Base-by-base conservation (phyloP, 257 asterid genomes). In the Capsicum baccatum region DNA sequence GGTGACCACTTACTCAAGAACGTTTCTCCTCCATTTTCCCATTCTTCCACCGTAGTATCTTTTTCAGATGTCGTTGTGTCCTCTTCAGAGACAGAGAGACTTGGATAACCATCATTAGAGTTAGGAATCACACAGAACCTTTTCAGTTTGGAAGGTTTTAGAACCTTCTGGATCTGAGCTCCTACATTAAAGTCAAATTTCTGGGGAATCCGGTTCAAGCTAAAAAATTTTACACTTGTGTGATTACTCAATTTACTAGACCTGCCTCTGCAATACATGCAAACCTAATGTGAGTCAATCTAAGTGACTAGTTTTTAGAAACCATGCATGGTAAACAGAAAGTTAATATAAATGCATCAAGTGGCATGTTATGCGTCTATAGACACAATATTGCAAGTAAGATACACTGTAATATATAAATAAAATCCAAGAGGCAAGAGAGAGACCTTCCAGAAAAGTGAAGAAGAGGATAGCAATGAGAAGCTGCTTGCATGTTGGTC, bases 1-100 rank as follows among this genome's bases (percentile, higher is more conserved):
- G 98, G 96, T 39, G 97, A 89, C 99, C 99, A 97, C 73, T 89
- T 91, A 79, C 87, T 89, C 79, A 93, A 88, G 83, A 93, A 85
- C 33, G 91, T 63, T 81, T 85, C 89, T 16, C 82, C 76, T 58
- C 91, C 94, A 5, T 87, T 64, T 79, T 82, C 76, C 70, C 67
- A 85, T 63, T 79, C 37, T 48, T 91, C 83, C 63, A 56, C 74
- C 82, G 89, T 88, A 39, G 81, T 64, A 85, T 88, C 91, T 57
- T 89, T 85, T 79, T n/a, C 52, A 67, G 85, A 64, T 26, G 85
- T 67, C 17, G 35, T 84, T 74, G 73, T 73, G 85, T 76, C 89
- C 76, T 86, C 91, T 88, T 91, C 92, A 50, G 95, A 67, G 9
- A 82, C 79, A 6, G 97, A 84, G 57, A 87, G 74, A 80, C 89